These are phyloP conservation scores for Biscutella laevigata DNA, from an alignment of 441 rosid genomes.

Conservation along the genomic window DNA sequence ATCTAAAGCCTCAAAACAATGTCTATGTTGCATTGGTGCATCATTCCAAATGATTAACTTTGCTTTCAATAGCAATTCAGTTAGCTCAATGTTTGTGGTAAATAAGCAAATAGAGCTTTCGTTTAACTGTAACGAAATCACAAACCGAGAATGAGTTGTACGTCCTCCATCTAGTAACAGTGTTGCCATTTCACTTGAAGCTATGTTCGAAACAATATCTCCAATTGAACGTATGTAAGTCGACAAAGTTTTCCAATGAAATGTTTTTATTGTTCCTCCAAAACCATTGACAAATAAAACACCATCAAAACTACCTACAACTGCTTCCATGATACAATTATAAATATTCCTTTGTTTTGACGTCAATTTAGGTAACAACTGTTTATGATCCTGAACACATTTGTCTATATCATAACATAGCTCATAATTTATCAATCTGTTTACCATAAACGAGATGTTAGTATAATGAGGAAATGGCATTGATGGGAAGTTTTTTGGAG, in stretches of 20 bases:
- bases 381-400: neutral
- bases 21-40: neutral
- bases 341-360: neutral
- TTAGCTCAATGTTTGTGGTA: neutral
- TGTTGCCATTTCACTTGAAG: neutral
- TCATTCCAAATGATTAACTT: neutral
- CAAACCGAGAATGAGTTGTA: neutral
- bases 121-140: neutral
- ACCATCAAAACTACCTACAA: neutral
- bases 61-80: neutral
- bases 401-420: neutral
- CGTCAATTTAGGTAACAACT: neutral
- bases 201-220: neutral
- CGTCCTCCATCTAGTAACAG: neutral
- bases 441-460: neutral
- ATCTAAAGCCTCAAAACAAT: neutral
- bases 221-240: neutral
- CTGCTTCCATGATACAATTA: neutral
- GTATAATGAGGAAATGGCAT: neutral
- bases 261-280: neutral
- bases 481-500: neutral
- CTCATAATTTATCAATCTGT: neutral
- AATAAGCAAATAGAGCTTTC: neutral
- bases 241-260: neutral
- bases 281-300: neutral